phyloP scores from a whole-genome alignment of 2,329 filamentous ascomycete genomes.

The Ophiosphaerella narmari region DNA sequence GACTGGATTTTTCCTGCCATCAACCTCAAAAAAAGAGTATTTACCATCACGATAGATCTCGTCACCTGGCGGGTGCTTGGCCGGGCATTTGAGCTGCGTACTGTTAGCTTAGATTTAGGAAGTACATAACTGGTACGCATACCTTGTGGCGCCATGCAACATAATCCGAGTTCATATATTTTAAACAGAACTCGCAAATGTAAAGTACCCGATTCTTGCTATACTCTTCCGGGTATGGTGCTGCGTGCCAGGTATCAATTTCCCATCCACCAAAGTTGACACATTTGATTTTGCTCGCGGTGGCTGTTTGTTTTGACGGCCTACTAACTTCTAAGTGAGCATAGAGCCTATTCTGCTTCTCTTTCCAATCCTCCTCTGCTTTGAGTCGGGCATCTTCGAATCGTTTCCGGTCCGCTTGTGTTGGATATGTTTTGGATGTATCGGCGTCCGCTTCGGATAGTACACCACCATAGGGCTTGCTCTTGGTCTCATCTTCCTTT shows the following conservation, averaged over 20 bases:
- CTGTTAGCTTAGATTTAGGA: slow-evolving; percentile 24
- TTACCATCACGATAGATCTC: slow-evolving; percentile 94
- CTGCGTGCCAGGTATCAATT: slow-evolving; percentile 99
- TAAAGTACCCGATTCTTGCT: slow-evolving; percentile 95
- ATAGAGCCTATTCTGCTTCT: slow-evolving; percentile 68
- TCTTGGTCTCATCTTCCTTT: slow-evolving; percentile 86
- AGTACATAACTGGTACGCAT: not conserved
- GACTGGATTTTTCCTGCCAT: slow-evolving; percentile 95
- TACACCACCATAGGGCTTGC: slow-evolving; percentile 94
- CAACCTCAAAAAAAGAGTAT: slow-evolving; percentile 95
- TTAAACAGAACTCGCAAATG: slow-evolving; percentile 98
- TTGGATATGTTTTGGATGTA: slow-evolving; percentile 84
- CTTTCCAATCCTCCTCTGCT: slow-evolving; percentile 90
- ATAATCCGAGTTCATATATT: slow-evolving; percentile 99
- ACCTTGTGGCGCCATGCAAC: slow-evolving; percentile 95
- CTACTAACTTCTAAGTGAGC: slow-evolving; percentile 62
- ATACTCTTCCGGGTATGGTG: slow-evolving; percentile 97
- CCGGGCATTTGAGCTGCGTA: slow-evolving; percentile 74
- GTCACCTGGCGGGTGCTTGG: slow-evolving; percentile 95
- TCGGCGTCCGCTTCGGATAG: slow-evolving; percentile 87
- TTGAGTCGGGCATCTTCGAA: slow-evolving; percentile 91
- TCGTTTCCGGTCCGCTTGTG: slow-evolving; percentile 75
- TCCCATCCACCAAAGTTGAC: slow-evolving; percentile 98
- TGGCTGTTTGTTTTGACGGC: slow-evolving; percentile 70
- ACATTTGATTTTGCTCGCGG: slow-evolving; percentile 95